Evolutionary conservation across 345 rosid species (phyloP).

Genomic region (Carallia brachiata): DNA sequence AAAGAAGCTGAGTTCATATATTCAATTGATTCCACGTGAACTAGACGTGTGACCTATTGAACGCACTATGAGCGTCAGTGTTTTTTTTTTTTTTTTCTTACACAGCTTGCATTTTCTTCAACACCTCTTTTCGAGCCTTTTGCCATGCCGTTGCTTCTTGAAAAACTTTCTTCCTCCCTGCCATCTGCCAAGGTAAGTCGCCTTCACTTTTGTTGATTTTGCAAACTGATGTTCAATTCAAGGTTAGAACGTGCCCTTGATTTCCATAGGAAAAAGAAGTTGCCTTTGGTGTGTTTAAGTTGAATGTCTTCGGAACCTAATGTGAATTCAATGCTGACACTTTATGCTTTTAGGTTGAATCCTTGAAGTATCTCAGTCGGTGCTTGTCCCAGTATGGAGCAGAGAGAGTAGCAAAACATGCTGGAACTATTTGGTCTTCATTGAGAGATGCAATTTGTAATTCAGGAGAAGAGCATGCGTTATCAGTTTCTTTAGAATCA

Average conservation of each 20-base stretch:
- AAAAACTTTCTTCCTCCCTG: constrained; percentile 87
- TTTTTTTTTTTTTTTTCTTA: neutral
- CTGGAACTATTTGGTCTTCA: constrained; percentile 61
- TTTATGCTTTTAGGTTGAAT: constrained; percentile 62
- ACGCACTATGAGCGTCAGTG: neutral
- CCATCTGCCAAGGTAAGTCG: constrained; percentile 74
- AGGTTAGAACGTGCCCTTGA: neutral
- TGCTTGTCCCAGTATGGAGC: constrained; percentile 67
- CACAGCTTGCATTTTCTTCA: constrained; percentile 75
- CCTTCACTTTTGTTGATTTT: constrained; percentile 1
- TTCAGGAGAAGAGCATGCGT: constrained; percentile 41
- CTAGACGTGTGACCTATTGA: neutral
- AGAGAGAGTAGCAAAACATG: constrained; percentile 60
- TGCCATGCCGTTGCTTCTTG: constrained; percentile 80
- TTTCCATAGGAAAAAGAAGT: no score
- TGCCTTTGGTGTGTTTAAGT: no score
- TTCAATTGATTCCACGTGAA: neutral
- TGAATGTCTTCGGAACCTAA: no score
- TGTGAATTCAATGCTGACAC: neutral
- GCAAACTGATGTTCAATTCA: constrained; percentile 5
- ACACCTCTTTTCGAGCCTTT: constrained; percentile 87
- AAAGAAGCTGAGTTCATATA: neutral
- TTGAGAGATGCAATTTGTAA: constrained; percentile 56
- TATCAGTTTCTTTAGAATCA: constrained; percentile 46
- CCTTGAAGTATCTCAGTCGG: constrained; percentile 67